These are phyloP conservation scores for Suhomyces terraborum DNA, from an alignment of 1,139 yeast genomes.

Conservation along the genomic window DNA sequence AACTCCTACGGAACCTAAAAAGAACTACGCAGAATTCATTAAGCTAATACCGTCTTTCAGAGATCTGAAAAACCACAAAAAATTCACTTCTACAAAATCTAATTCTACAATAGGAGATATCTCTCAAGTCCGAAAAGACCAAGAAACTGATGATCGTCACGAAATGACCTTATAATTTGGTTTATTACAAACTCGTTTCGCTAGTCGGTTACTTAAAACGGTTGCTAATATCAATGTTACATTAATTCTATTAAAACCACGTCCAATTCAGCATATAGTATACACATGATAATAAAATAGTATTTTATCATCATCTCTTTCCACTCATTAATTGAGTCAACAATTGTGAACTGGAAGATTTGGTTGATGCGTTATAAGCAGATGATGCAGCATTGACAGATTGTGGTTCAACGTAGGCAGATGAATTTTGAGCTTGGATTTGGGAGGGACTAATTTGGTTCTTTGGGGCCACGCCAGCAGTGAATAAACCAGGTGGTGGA, in stretches of 20 bases:
- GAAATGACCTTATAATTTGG: constrained; percentile 3
- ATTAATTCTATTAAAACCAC: constrained; percentile 2
- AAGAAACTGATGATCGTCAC: constrained; percentile 1
- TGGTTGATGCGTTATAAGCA: constrained; percentile 19
- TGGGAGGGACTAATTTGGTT: constrained; percentile 18
- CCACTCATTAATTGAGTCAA: constrained; percentile 73
- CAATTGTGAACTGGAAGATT: constrained; percentile 61
- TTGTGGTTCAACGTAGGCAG: constrained; percentile 13
- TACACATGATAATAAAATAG: constrained; percentile 2
- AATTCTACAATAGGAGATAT: constrained; percentile 4
- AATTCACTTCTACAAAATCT: neutral
- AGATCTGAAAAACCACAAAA: neutral
- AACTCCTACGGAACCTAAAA: constrained; percentile 19
- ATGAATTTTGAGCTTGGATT: constrained; percentile 15
- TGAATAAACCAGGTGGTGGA: constrained; percentile 48
- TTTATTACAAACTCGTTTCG: neutral
- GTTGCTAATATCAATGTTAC: neutral
- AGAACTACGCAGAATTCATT: constrained; percentile 18
- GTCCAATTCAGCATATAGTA: constrained; percentile 5
- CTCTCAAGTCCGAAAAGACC: neutral
- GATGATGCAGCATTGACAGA: constrained; percentile 17
- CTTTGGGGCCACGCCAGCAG: constrained; percentile 22
- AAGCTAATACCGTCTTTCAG: constrained; percentile 8
- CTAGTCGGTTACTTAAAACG: constrained; percentile 1
- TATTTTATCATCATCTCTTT: constrained; percentile 41